Base-by-base conservation (phyloP, 352 stramenopile species). In the Plasmopara muralis region DNA sequence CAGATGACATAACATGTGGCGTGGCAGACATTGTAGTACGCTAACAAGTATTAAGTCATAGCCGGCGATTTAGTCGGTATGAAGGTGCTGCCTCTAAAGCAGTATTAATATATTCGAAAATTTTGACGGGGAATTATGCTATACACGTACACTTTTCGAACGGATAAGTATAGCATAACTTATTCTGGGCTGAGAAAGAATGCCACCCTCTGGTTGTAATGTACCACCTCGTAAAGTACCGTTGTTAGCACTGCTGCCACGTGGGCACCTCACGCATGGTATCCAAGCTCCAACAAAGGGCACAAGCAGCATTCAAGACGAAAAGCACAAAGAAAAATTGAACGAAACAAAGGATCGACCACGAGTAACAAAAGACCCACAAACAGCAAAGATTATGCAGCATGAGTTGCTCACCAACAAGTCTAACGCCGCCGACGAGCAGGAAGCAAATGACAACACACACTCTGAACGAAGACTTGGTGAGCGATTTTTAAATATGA, bases 401-500 rank as follows among this genome's bases (percentile, higher is more conserved):
- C 50, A 25, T 0, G 47, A 53, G 6, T 14, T 30, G 14, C n/a
- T 64, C 10, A 13, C 29, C 29, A 41, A 53, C 15, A 41, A 31
- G 4, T 44, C 54, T 35, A 20, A 56, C 6, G 40, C 51, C 3
- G 15, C 38, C 30, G 42, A 53, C 10, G 55, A 47, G 8, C 12
- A 40, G 6, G 37, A 39, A 28, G 38, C 48, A 25, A 35, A 43
- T 9, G 25, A 47, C 35, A 40, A 62, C 1, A 10, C 13, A 28
- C 41, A 72, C 20, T 51, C 62, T 0, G 62, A 74, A 43, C 20
- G 68, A 43, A 64, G 73, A 9, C 70, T 87, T 0, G 74, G 74
- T 1, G 72, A 84, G 48, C 56, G 76, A 4, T 87, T 87, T 42
- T 41, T 87, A 29, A 61, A 70, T 16, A 64, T 83, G 55, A 83